phyloP scores from a whole-genome alignment of 2,329 filamentous ascomycete genomes.

The Colletotrichum sojae region DNA sequence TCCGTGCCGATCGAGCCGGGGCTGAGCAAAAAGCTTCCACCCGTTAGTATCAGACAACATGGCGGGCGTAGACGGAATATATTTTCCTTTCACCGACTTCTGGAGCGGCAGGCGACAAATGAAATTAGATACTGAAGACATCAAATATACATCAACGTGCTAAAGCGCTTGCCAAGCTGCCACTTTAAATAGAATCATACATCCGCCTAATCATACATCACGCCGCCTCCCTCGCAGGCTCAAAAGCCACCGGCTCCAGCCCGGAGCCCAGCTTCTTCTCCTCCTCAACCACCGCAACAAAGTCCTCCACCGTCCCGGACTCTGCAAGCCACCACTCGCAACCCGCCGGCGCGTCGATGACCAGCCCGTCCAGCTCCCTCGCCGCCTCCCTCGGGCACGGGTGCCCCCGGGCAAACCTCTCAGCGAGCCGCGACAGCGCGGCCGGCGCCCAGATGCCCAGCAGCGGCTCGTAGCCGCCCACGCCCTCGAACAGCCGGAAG shows the following conservation, averaged over 20 bases:
- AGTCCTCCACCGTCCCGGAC: constrained; percentile 34
- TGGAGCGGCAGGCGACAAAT: too few species aligned
- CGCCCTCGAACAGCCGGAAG: constrained; percentile 48
- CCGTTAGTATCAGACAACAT: too few species aligned
- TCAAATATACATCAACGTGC: too few species aligned
- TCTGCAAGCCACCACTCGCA: constrained; percentile 35
- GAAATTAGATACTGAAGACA: too few species aligned
- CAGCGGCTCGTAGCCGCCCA: constrained; percentile 51
- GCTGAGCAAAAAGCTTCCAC: too few species aligned
- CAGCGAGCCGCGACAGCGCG: constrained; percentile 45
- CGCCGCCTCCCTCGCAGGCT: not conserved
- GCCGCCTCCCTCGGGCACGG: constrained; percentile 26
- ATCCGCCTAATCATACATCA: not conserved
- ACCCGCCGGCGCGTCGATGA: constrained; percentile 10
- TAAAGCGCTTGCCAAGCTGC: too few species aligned
- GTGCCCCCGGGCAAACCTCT: constrained; percentile 39
- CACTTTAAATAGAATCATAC: too few species aligned
- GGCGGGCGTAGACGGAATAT: too few species aligned
- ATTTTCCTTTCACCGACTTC: too few species aligned
- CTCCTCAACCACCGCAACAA: constrained; percentile 21
- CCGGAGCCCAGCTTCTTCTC: constrained; percentile 28
- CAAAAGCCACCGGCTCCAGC: not conserved
- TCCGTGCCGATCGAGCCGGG: too few species aligned
- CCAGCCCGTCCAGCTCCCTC: constrained; percentile 23
- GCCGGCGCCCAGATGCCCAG: constrained; percentile 53